These are phyloP conservation scores for Oxalis stricta DNA, from an alignment of 441 rosid species.

Conservation along the genomic window DNA sequence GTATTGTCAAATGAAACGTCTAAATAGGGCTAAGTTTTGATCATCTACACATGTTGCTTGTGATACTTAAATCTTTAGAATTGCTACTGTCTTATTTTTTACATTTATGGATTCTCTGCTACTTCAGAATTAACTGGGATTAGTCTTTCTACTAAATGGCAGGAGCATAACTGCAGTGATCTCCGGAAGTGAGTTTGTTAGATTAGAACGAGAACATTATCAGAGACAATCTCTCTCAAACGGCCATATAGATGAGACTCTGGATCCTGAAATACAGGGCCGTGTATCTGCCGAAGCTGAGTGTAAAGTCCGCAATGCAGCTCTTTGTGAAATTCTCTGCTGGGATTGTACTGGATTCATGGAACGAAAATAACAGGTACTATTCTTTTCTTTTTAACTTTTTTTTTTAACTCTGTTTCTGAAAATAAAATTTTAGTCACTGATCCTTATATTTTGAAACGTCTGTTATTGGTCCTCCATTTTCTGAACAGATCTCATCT, in stretches of 20 bases:
- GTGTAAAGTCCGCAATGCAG: slow-evolving; percentile 86
- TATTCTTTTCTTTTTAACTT: neutral
- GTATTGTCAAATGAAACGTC: too few relatives aligned
- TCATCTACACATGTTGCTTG: too few relatives aligned
- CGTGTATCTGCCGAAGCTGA: slow-evolving; percentile 76
- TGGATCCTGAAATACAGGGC: slow-evolving; percentile 57
- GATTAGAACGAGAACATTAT: slow-evolving; percentile 80
- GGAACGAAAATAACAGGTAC: slow-evolving; percentile 85
- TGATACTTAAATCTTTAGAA: too few relatives aligned
- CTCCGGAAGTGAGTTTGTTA: slow-evolving; percentile 78
- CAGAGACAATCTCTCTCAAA: slow-evolving; percentile 60
- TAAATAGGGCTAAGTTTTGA: too few relatives aligned
- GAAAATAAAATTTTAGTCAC: neutral
- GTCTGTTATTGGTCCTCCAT: neutral
- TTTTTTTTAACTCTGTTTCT: too few relatives aligned
- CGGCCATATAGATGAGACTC: slow-evolving; percentile 48
- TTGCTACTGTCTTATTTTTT: too few relatives aligned
- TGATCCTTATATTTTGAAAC: neutral
- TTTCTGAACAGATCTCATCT: slow-evolving; percentile 60
- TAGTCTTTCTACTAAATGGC: too few relatives aligned
- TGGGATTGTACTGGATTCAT: slow-evolving; percentile 75
- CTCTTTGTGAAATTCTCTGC: slow-evolving; percentile 83
- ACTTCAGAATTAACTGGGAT: too few relatives aligned
- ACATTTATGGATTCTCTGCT: too few relatives aligned
- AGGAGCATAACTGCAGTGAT: slow-evolving; percentile 88